These are phyloP conservation scores for Xylaria sp. DNA, from an alignment of 2,329 filamentous ascomycete species.

Conservation along the genomic window DNA sequence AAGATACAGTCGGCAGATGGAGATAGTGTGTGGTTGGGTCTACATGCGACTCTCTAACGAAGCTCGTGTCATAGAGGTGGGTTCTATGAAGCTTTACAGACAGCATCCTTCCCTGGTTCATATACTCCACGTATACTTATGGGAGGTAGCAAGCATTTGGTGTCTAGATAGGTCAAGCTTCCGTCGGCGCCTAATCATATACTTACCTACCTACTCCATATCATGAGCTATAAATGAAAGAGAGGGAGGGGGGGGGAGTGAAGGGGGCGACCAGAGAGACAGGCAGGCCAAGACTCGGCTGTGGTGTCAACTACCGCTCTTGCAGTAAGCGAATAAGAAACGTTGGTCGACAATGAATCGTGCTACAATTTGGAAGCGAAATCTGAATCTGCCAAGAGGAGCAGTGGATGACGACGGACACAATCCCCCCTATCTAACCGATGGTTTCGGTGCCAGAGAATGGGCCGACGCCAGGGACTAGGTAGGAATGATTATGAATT, in stretches of 20 bases:
- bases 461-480: conserved; percentile 9
- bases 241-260: background rate
- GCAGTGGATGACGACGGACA: conserved; percentile 20
- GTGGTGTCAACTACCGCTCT: conserved; percentile 6
- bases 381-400: conserved; percentile 28
- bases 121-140: background rate
- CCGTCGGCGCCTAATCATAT: background rate
- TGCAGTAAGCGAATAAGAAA: conserved; percentile 7
- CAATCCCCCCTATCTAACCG: conserved; percentile 8
- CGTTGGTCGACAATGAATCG: background rate
- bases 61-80: conserved; percentile 32
- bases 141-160: background rate
- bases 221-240: background rate
- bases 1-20: conserved; percentile 14
- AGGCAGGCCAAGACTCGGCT: background rate
- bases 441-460: conserved; percentile 15
- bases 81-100: conserved; percentile 24
- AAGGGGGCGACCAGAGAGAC: too few relatives aligned
- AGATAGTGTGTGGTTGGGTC: conserved; percentile 6
- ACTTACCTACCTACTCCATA: background rate
- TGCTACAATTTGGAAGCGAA: background rate
- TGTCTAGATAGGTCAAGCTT: conserved; percentile 1
- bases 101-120: background rate
- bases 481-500: conserved; percentile 4
- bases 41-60: conserved; percentile 29